A percentile compares a stretch with the other conserved stretches of the same genome.
Conservation (phyloP, 805 yeast species). For the Lipomyces lipofer region DNA sequence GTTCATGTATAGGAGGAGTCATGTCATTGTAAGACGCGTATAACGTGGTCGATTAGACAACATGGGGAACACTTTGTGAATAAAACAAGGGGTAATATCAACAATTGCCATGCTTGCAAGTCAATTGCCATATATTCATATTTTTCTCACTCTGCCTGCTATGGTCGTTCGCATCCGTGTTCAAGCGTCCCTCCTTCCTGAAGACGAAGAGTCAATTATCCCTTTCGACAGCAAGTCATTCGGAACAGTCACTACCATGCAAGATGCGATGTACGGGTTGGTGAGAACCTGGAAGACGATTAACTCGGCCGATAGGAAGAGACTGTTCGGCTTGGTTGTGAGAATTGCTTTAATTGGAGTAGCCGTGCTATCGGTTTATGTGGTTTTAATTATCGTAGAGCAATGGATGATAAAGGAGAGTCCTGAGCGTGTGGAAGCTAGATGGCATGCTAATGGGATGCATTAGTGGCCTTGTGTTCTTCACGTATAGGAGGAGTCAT, state of each 20-base stretch:
- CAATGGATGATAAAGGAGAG: slow-evolving; percentile 2
- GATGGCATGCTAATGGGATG: not conserved
- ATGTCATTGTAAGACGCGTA: no score
- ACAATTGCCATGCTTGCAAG: not conserved
- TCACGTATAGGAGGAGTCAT: not conserved
- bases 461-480: no score
- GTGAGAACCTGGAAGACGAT: slow-evolving; percentile 3
- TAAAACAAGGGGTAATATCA: no score
- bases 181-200: slow-evolving; percentile 6
- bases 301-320: not conserved
- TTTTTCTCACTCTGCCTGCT: not conserved
- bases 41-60: no score
- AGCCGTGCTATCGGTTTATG: not conserved
- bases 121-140: not conserved
- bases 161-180: slow-evolving; percentile 4
- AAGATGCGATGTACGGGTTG: slow-evolving; percentile 1
- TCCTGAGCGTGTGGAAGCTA: not conserved
- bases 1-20: not conserved
- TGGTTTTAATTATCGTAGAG: not conserved
- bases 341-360: not conserved
- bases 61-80: no score
- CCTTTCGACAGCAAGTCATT: slow-evolving; percentile 1
- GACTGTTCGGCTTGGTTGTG: not conserved
- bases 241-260: slow-evolving; percentile 3
- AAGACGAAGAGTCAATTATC: slow-evolving; percentile 1